Percentiles rank a stretch among this genome's conserved stretches.
Conservation (phyloP, 1,284 basidiomycete genomes). For the Apiotrichum akiyoshidainum region DNA sequence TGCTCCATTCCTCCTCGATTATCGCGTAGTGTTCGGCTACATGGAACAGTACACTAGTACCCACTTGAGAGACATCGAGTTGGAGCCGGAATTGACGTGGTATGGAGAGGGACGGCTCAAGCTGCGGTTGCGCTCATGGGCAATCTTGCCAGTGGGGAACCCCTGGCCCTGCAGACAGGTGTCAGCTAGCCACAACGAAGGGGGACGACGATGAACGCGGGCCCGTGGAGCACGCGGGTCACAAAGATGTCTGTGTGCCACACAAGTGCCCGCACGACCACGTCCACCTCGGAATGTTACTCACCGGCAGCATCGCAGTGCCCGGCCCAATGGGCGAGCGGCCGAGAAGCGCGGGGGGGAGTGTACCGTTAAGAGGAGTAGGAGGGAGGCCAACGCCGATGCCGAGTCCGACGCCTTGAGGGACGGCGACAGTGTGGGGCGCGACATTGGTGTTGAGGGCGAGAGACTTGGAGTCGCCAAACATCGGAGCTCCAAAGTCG, state of each 20-base stretch:
- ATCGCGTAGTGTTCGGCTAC: background rate
- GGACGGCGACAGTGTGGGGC: background rate
- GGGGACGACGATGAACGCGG: background rate
- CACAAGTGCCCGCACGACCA: background rate
- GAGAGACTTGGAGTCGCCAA: conserved; percentile 6
- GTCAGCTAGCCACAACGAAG: background rate
- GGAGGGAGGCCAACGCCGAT: conserved; percentile 13
- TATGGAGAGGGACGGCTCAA: conserved; percentile 33
- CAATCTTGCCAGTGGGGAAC: conserved; percentile 12
- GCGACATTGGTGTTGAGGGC: conserved; percentile 5
- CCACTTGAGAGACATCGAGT: conserved; percentile 35
- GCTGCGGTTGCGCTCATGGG: conserved; percentile 23
- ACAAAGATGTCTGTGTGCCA: background rate
- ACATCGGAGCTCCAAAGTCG: conserved; percentile 7
- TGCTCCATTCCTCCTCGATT: no score
- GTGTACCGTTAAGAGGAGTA: conserved; percentile 7
- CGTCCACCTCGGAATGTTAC: background rate
- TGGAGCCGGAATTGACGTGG: conserved; percentile 29
- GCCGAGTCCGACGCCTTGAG: conserved; percentile 6
- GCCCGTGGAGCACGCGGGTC: background rate
- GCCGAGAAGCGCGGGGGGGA: conserved; percentile 12
- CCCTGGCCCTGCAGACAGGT: background rate
- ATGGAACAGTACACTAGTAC: conserved; percentile 1
- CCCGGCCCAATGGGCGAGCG: conserved; percentile 12
- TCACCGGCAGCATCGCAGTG: conserved; percentile 8